Base-by-base conservation (phyloP, 306 rosid genomes). In the Carpinus fangiana region DNA sequence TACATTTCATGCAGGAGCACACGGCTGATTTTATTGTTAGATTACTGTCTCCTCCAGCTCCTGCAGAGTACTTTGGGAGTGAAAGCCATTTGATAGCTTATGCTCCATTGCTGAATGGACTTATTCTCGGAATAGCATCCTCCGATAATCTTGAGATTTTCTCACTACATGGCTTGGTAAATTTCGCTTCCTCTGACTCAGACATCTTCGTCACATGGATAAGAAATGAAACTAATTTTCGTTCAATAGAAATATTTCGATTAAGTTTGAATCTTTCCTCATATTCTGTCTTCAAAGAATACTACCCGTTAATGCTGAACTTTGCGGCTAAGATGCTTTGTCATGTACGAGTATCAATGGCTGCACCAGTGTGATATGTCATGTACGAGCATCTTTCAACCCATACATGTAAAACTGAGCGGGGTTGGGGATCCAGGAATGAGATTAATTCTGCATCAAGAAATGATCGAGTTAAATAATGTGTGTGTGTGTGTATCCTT, bases 141-240 rank as follows among this genome's bases (percentile, higher is more conserved):
- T 88, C 93, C 81, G 98, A 95, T 72, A 89, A 98, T 72, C 85
- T 95, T 82, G 97, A 91, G 84, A 90, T 90, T 81, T 91, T 95
- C 80, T 93, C 97, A 2, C 88, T 93, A 70, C 99, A 89, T 85
- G 99, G 99, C 86, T 83, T 95, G 96, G 99, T 95, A 90, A 62
- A 90, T 88, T 70, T 73, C 38, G 52, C 73, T 64, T 45, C 62
- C 43, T 74, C 36, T 8, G 72, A 66, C 23, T 7, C 23, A 41
- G 9, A 18, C 11, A 74, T 51, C 23, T 16, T 8, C 6, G 47
- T 38, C 18, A 66, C 26, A 76, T 23, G 64, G 46, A 67, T 34
- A 21, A 51, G 61, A 46, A 74, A 64, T 56, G 45, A 57, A 45
- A 6, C 48, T 73, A 38, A 53, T 55, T 68, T 68, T 77, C 17